phyloP scores from a whole-genome alignment of 1,139 yeast species.

The Wickerhamomyces sp. region DNA sequence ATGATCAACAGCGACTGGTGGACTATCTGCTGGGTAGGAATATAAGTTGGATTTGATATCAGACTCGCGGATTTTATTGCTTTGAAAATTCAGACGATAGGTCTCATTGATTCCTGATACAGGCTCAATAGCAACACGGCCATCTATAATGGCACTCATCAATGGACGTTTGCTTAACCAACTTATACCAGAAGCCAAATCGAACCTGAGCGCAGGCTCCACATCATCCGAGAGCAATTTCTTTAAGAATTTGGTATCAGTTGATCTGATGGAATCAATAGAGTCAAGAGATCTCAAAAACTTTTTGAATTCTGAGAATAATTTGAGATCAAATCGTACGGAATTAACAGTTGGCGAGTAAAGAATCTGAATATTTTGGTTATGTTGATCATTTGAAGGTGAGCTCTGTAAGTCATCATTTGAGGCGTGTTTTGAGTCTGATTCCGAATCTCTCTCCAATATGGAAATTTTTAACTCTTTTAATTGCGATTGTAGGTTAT shows the following conservation, averaged over 20 bases:
- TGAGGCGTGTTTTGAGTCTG: slow-evolving; percentile 17
- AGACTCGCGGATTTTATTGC: slow-evolving; percentile 8
- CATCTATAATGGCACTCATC: slow-evolving; percentile 68
- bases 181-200: slow-evolving; percentile 55
- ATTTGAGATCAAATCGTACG: slow-evolving; percentile 52
- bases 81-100: slow-evolving; percentile 30
- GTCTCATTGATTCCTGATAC: slow-evolving; percentile 79
- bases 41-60: slow-evolving; percentile 30
- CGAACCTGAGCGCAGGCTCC: slow-evolving; percentile 63
- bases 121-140: slow-evolving; percentile 82
- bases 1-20: slow-evolving; percentile 70
- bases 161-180: slow-evolving; percentile 58
- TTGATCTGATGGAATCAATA: slow-evolving; percentile 29
- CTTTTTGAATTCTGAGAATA: slow-evolving; percentile 31
- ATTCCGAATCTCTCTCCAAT: slow-evolving; percentile 38
- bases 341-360: slow-evolving; percentile 56
- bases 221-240: slow-evolving; percentile 71
- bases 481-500: slow-evolving; percentile 64
- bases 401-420: slow-evolving; percentile 15
- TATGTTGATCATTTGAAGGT: slow-evolving; percentile 16
- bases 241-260: slow-evolving; percentile 50
- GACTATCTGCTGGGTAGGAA: slow-evolving; percentile 38
- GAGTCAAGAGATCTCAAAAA: slow-evolving; percentile 30
- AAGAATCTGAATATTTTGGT: slow-evolving; percentile 15
- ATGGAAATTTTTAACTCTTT: slow-evolving; percentile 60